Conservation (phyloP, 2,329 filamentous ascomycete species). For the Diaporthe sp. region DNA sequence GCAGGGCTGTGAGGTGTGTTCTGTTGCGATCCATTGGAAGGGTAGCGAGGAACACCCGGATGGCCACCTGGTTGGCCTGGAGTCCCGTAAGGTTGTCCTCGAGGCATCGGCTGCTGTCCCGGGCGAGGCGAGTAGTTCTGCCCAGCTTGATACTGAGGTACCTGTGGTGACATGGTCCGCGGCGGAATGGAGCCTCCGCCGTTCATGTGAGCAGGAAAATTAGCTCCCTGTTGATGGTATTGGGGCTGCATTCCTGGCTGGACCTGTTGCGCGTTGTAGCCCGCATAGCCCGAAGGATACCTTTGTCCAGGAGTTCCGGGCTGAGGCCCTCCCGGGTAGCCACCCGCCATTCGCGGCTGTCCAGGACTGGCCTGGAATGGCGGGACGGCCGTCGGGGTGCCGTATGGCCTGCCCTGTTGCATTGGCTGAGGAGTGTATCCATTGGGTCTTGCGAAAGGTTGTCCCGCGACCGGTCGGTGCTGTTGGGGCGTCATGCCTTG, state of each 20-base stretch:
- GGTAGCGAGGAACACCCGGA: conserved; percentile 35
- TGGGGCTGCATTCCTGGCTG: conserved; percentile 40
- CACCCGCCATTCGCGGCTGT: conserved; percentile 57
- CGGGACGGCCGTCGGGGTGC: conserved; percentile 56
- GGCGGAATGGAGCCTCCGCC: conserved; percentile 55
- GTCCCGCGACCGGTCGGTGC: conserved; percentile 52
- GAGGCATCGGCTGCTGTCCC: conserved; percentile 43
- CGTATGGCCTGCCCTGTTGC: conserved; percentile 65
- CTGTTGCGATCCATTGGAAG: conserved; percentile 36
- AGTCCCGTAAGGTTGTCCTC: conserved; percentile 35
- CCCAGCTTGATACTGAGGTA: conserved; percentile 47
- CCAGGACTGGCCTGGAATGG: conserved; percentile 58
- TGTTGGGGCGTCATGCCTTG: conserved; percentile 55
- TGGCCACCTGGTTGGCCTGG: conserved; percentile 37
- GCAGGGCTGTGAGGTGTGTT: conserved; percentile 30
- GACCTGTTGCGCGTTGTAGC: conserved; percentile 45
- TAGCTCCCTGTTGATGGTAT: conserved; percentile 49
- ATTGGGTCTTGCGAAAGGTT: conserved; percentile 64
- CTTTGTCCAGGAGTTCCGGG: conserved; percentile 58
- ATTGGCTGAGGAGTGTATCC: conserved; percentile 60
- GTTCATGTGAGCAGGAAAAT: conserved; percentile 57
- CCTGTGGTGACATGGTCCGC: conserved; percentile 60
- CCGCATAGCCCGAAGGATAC: conserved; percentile 48
- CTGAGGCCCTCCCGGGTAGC: conserved; percentile 55
- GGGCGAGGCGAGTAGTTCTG: conserved; percentile 54